Percentiles rank a stretch among this genome's conserved stretches.
phyloP scores from a whole-genome alignment of 2,329 filamentous ascomycete genomes.

The Trichocomaceae sp. region DNA sequence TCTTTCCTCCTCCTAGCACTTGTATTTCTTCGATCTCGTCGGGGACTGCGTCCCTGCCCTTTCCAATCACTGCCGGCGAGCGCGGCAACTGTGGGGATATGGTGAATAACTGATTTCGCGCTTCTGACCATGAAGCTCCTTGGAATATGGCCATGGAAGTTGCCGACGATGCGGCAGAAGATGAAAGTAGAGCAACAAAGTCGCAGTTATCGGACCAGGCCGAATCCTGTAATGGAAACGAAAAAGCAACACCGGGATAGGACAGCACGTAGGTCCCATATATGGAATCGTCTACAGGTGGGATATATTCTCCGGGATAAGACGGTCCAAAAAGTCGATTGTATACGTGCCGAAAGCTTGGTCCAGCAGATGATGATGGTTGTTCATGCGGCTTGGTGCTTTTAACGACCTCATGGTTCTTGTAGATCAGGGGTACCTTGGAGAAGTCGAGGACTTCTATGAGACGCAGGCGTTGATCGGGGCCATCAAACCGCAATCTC shows the following conservation, averaged over 20 bases:
- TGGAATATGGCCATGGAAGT: conserved; percentile 85
- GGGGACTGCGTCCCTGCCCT: conserved; percentile 70
- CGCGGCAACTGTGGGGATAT: conserved; percentile 67
- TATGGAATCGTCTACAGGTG: conserved; percentile 50
- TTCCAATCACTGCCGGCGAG: conserved; percentile 59
- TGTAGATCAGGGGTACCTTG: conserved; percentile 76
- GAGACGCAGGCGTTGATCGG: conserved; percentile 81
- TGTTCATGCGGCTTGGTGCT: conserved; percentile 29
- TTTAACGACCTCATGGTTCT: conserved; percentile 70
- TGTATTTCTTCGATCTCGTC: conserved; percentile 80
- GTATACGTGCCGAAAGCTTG: conserved; percentile 83
- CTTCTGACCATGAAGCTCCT: conserved; percentile 84
- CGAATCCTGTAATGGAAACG: conserved; percentile 69
- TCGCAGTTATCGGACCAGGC: conserved; percentile 69
- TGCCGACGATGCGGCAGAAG: conserved; percentile 67
- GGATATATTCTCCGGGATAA: conserved; percentile 86
- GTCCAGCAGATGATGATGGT: conserved; percentile 47
- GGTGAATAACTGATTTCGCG: conserved; percentile 68
- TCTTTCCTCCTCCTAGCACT: conserved; percentile 67
- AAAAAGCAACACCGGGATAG: conserved; percentile 90
- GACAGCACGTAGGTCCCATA: conserved; percentile 81
- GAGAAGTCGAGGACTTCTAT: conserved; percentile 89
- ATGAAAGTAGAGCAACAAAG: conserved; percentile 78
- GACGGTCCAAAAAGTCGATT: conserved; percentile 89
- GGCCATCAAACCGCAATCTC: conserved; percentile 84